Base-by-base conservation (phyloP, 768 basidiomycete genomes). In the Austroboletus festivus region DNA sequence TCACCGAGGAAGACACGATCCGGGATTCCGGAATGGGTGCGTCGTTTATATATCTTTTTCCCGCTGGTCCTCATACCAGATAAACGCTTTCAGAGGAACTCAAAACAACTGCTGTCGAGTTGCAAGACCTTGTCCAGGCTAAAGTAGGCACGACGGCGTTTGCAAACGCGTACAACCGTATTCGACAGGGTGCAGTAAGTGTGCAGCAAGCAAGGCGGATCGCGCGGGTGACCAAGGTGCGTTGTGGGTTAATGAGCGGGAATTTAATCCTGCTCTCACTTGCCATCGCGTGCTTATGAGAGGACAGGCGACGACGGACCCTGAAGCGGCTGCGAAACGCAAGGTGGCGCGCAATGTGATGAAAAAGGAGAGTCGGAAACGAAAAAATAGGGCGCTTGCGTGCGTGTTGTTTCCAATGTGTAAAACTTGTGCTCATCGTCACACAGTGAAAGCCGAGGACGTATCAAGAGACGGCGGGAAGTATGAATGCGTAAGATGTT, bases 121-220 rank as follows among this genome's bases (percentile, higher is more conserved):
- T 97, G 20, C 86, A 90, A 53, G 92, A 93, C 47, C 79, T 97
- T 6, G 70, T 99, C 4, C 94, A 93, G 63, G 66, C 69, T 39
- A 92, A 91, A 76, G 85, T 97, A 38, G 93, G 94, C 28, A 80
- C 83, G n/a, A 87, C 87, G 8, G 81, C 79, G 56, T 98, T 96
- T 67, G 81, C 93, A 1, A 65, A 67, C 11, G 77, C 78, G 0
- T 96, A 96, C 72, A 92, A 83, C 55, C 78, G 78, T 50, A 86
- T 97, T 46, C 77, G 93, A 33, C 86, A 92, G 61, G 73, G 79
- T 24, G 79, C 81, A 2, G 67, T 85, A 20, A 77, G 74, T 21
- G 76, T 89, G 13, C 78, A 85, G 47, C 77, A 85, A 46, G 89
- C 87, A 39, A 75, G 95, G 24, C 86, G 84, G 61, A 77, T 79